phyloP scores from a whole-genome alignment of 1,139 yeast genomes.

The Candida albicans region DNA sequence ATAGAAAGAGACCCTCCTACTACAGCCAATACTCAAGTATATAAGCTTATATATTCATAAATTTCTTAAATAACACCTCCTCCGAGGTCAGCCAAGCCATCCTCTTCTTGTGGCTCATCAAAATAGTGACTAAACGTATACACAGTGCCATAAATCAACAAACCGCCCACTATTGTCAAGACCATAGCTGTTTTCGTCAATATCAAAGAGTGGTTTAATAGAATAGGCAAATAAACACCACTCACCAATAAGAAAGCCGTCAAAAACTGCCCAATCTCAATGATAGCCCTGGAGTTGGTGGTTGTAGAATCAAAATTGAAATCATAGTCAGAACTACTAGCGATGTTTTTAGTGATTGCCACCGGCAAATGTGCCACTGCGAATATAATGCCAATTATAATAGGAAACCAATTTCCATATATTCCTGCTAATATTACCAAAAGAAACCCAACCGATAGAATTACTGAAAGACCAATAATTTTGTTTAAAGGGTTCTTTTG shows the following conservation, averaged over 20 bases:
- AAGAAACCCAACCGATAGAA: conserved; percentile 76
- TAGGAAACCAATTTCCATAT: conserved; percentile 77
- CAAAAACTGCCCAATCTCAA: conserved; percentile 66
- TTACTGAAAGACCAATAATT: conserved; percentile 71
- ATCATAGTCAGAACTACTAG: conserved; percentile 42
- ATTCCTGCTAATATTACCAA: conserved; percentile 76
- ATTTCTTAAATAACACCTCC: conserved; percentile 29
- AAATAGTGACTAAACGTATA: conserved; percentile 71
- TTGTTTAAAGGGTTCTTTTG: conserved; percentile 62
- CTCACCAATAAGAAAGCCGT: conserved; percentile 67
- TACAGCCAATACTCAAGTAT: too few relatives aligned
- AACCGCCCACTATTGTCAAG: conserved; percentile 70
- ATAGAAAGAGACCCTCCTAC: too few relatives aligned
- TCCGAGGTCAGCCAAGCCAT: conserved; percentile 29
- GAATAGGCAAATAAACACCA: conserved; percentile 67
- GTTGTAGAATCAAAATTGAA: conserved; percentile 42
- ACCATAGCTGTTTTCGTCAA: conserved; percentile 58
- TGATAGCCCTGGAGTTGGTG: conserved; percentile 29
- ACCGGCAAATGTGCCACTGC: conserved; percentile 73
- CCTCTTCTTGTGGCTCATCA: conserved; percentile 55
- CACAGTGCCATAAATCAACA: conserved; percentile 69
- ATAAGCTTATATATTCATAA: background rate
- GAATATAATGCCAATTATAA: conserved; percentile 53
- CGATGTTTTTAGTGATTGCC: conserved; percentile 35
- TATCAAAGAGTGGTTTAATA: conserved; percentile 63